A percentile compares a stretch with the other conserved stretches of the same genome.
phyloP scores from a whole-genome alignment of 108 stramenopile genomes.

The Cyclotella cryptica region DNA sequence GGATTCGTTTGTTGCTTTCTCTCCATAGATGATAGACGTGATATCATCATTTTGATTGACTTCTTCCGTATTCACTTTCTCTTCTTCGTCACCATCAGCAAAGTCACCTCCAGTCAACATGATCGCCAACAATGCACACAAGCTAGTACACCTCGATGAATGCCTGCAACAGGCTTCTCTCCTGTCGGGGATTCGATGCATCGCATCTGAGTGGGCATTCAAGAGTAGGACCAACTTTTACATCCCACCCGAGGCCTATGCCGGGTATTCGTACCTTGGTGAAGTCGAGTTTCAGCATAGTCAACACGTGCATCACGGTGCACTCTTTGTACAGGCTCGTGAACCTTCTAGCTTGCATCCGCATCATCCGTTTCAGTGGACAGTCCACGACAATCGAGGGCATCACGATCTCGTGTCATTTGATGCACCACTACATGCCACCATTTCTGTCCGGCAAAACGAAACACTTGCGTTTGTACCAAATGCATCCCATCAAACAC shows the following conservation, averaged over 20 bases:
- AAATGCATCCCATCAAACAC: background rate
- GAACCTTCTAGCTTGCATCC: slow-evolving; percentile 1
- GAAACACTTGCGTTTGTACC: background rate
- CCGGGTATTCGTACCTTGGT: slow-evolving; percentile 49
- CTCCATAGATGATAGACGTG: no score
- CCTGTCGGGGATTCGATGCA: slow-evolving; percentile 33
- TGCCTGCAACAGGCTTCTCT: slow-evolving; percentile 37
- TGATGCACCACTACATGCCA: background rate
- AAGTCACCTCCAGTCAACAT: background rate
- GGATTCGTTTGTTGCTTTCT: no score
- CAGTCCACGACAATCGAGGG: background rate
- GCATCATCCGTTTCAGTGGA: background rate
- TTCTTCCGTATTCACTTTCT: background rate
- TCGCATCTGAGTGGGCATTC: slow-evolving; percentile 37
- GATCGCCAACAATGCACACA: background rate
- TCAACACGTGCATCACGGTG: background rate
- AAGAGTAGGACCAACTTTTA: slow-evolving; percentile 53
- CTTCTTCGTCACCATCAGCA: background rate
- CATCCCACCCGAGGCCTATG: slow-evolving; percentile 46
- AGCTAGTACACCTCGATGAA: slow-evolving; percentile 48
- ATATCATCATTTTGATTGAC: background rate
- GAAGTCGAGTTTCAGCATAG: background rate
- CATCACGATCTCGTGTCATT: background rate
- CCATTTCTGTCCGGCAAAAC: background rate
- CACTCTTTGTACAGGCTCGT: slow-evolving; percentile 2